Evolutionary conservation across 495 filamentous ascomycete genomes (phyloP).

Genomic region (Annulohypoxylon nitens): DNA sequence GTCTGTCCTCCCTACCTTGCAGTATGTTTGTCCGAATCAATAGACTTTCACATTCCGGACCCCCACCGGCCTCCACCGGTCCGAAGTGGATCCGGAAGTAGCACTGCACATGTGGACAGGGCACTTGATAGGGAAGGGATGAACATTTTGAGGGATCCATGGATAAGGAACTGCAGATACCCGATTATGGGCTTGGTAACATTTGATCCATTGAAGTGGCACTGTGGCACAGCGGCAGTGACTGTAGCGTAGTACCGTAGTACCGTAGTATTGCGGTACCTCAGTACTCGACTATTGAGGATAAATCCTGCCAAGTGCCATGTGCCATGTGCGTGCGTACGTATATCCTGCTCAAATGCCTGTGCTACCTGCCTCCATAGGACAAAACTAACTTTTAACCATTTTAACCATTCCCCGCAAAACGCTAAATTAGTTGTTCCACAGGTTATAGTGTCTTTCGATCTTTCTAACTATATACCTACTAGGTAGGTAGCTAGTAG

Average conservation of each 20-base stretch:
- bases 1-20: not conserved
- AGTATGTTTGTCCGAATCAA: not conserved
- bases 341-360: not conserved
- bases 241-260: too few relatives aligned
- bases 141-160: not conserved
- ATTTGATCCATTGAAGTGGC: too few relatives aligned
- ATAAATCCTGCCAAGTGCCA: not conserved
- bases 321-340: not conserved
- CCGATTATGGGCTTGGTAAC: not conserved
- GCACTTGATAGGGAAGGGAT: not conserved
- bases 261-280: too few relatives aligned
- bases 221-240: too few relatives aligned
- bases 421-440: constrained; percentile 2
- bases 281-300: not conserved
- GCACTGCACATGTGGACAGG: not conserved
- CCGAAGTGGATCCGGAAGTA: not conserved
- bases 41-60: not conserved
- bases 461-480: not conserved
- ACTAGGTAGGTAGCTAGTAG: not conserved
- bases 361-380: not conserved
- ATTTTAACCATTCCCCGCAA: constrained; percentile 6
- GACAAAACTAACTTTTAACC: not conserved
- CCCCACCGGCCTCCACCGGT: constrained; percentile 12
- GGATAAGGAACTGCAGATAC: not conserved
- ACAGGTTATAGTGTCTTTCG: not conserved